phyloP scores from a whole-genome alignment of 1,284 basidiomycete genomes.

The Binderoboletus segoi region DNA sequence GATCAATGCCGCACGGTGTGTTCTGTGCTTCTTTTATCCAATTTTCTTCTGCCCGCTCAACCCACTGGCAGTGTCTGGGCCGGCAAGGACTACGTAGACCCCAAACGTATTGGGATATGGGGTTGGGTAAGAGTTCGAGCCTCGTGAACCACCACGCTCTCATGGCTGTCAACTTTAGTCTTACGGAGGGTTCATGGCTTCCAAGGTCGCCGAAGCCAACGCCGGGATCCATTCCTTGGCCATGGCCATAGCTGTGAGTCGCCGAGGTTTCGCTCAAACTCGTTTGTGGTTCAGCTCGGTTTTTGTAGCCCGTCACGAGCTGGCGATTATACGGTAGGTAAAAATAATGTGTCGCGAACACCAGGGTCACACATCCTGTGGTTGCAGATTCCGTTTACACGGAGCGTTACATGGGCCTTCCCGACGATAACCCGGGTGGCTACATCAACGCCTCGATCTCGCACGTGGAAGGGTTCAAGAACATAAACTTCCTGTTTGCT shows the following conservation, averaged over 20 bases:
- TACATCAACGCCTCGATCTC: constrained; percentile 86
- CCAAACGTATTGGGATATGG: constrained; percentile 88
- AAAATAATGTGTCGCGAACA: constrained; percentile 18
- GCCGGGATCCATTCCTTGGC: constrained; percentile 86
- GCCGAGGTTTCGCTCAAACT: background rate
- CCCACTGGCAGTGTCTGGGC: constrained; percentile 61
- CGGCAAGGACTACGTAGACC: constrained; percentile 77
- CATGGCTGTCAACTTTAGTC: constrained; percentile 52
- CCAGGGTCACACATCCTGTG: constrained; percentile 6
- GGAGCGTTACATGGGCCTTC: constrained; percentile 95
- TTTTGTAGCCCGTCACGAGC: constrained; percentile 73
- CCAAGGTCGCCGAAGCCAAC: constrained; percentile 87
- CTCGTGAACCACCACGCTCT: constrained; percentile 1
- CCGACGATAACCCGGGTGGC: constrained; percentile 74
- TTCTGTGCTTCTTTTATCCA: constrained; percentile 10
- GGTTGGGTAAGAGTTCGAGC: constrained; percentile 73
- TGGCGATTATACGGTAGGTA: constrained; percentile 81
- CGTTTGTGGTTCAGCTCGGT: background rate
- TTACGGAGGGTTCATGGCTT: constrained; percentile 92
- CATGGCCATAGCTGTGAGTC: constrained; percentile 83
- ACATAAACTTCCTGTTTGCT: constrained; percentile 81
- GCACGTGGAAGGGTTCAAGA: constrained; percentile 81
- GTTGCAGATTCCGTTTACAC: constrained; percentile 85
- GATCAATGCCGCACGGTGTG: constrained; percentile 79
- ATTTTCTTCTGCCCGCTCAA: constrained; percentile 7